Base-by-base conservation (phyloP, 495 filamentous ascomycete genomes). In the Saxispiralis lemnorum region DNA sequence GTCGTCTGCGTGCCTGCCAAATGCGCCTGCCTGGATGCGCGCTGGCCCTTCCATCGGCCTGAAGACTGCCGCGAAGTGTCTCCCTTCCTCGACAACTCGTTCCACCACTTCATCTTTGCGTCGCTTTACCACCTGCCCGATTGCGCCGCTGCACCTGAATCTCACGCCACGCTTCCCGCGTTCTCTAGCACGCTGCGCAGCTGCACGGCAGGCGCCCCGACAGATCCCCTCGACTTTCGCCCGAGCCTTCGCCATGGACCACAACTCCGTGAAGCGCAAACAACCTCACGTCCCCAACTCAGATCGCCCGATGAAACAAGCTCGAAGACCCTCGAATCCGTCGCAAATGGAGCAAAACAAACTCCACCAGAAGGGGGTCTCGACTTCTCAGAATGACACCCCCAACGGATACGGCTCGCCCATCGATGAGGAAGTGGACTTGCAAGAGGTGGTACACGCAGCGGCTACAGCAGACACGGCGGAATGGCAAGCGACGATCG, bases 401-500 rank as follows among this genome's bases (percentile, higher is more conserved):
- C 44, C 34, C 18, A 56, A 56, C 31, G 57, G 56, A 36, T n/a
- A 48, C 32, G 24, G 38, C 6, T 48, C 46, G 13, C 41, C 41
- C 0, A 53, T 67, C 33, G 66, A 72, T 41, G 63, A 64, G 37
- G 67, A 71, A 7, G 70, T 71, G 38, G 59, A 63, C 13, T 50
- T 52, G 7, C 57, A 55, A 14, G 38, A 64, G 31, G 38, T 69
- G 35, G 47, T 65, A 5, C 53, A 69, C 38, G 48, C 52, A 6
- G 65, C 64, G 35, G 69, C 72, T 1, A 66, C 75, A 28, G 73
- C 82, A 32, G 87, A 97, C 52, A 87, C 84, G 7, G 83, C 80
- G 20, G 92, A 97, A 62, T 99, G 89, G 89, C 92, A 96, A 59
- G 79, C 75, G 11, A 94, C 87, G 2, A 93, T 99, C 49, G 85